These are phyloP conservation scores for Termitomyces sp. DNA, from an alignment of 768 basidiomycete species.

Conservation along the genomic window DNA sequence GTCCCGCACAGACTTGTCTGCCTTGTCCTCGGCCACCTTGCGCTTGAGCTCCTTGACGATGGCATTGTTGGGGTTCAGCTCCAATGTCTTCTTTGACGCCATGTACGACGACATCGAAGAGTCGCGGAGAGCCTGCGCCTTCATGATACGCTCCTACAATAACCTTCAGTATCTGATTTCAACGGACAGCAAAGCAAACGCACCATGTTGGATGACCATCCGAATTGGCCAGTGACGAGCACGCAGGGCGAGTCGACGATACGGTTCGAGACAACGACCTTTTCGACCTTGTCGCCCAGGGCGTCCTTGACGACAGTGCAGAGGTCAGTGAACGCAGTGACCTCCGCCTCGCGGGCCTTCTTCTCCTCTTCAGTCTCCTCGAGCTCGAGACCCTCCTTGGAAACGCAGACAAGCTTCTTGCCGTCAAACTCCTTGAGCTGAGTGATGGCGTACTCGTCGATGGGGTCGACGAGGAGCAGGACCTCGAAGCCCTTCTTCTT, in stretches of 20 bases:
- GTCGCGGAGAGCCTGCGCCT: constrained; percentile 94
- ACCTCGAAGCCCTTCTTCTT: constrained; percentile 99
- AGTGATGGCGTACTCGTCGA: constrained; percentile 97
- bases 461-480: constrained; percentile 95
- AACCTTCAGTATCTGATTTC: not conserved
- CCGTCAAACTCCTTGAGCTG: constrained; percentile 99
- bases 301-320: constrained; percentile 96
- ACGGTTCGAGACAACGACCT: constrained; percentile 97
- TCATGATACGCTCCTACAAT: constrained; percentile 91
- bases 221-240: constrained; percentile 97
- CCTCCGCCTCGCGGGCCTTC: constrained; percentile 81
- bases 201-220: constrained; percentile 99
- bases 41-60: constrained; percentile 96
- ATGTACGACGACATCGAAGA: constrained; percentile 99
- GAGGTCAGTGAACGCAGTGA: constrained; percentile 76
- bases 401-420: constrained; percentile 96
- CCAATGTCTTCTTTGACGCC: constrained; percentile 97
- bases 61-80: constrained; percentile 87
- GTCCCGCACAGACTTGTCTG: constrained; percentile 97
- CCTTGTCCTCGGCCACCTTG: constrained; percentile 95
- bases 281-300: constrained; percentile 99
- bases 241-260: constrained; percentile 96
- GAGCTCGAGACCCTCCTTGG: constrained; percentile 98
- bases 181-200: constrained; percentile 13
- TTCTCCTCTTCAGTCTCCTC: constrained; percentile 99